phyloP scores from a whole-genome alignment of 805 yeast genomes.

The Schwanniomyces yamadae region DNA sequence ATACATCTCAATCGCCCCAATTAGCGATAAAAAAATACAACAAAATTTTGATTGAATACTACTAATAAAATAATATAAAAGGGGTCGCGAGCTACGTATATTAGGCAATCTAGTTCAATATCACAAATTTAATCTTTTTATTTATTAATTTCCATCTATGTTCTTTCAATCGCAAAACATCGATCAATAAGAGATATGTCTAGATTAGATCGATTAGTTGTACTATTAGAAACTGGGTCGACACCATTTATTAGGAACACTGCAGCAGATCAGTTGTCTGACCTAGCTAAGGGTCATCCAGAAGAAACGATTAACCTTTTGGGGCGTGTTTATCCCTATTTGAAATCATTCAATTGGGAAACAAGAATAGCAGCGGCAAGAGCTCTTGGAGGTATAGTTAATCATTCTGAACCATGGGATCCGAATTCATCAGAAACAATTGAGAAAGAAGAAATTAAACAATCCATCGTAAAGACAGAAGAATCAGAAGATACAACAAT shows the following conservation, averaged over 20 bases:
- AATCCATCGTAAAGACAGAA: slow-evolving; percentile 14
- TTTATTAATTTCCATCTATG: background rate
- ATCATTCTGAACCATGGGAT: slow-evolving; percentile 78
- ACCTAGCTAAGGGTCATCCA: slow-evolving; percentile 90
- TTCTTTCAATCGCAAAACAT: background rate
- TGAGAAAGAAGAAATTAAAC: slow-evolving; percentile 16
- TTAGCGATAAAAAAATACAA: slow-evolving; percentile 1
- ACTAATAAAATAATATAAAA: too few relatives aligned
- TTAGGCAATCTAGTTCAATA: too few relatives aligned
- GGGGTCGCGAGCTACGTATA: too few relatives aligned
- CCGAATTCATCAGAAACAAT: slow-evolving; percentile 54
- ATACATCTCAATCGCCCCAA: slow-evolving; percentile 4
- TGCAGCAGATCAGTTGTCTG: slow-evolving; percentile 96
- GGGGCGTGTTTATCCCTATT: slow-evolving; percentile 87
- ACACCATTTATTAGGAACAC: slow-evolving; percentile 90
- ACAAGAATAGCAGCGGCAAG: slow-evolving; percentile 92
- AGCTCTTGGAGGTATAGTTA: slow-evolving; percentile 91
- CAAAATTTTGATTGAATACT: background rate
- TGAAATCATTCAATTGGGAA: slow-evolving; percentile 87
- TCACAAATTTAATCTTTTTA: too few relatives aligned
- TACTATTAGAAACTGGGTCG: slow-evolving; percentile 86
- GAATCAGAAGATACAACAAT: slow-evolving; percentile 24
- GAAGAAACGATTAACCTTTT: slow-evolving; percentile 82
- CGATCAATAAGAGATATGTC: slow-evolving; percentile 28
- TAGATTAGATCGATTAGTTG: slow-evolving; percentile 56